These are phyloP conservation scores for Aureobasidium sp. DNA, from an alignment of 2,329 filamentous ascomycete genomes.

Conservation along the genomic window DNA sequence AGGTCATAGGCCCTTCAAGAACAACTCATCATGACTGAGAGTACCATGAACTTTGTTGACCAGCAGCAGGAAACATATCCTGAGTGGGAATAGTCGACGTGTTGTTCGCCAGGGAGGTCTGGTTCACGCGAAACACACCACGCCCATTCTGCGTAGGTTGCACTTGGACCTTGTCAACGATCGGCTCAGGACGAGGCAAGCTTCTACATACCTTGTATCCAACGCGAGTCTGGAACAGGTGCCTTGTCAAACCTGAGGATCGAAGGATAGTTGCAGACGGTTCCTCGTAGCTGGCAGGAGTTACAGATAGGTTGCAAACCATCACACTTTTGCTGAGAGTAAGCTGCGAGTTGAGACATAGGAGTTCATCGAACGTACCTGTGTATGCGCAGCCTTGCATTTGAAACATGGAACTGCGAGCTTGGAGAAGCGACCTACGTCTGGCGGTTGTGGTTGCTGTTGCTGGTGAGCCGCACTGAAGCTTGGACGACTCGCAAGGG, in stretches of 20 bases:
- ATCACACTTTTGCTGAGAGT: slow-evolving; percentile 3
- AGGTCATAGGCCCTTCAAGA: neutral
- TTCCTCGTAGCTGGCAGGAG: slow-evolving; percentile 8
- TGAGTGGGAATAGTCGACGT: neutral
- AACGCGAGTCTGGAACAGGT: slow-evolving; percentile 10
- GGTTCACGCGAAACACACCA: slow-evolving; percentile 10
- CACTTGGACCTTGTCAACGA: neutral
- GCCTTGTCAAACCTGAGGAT: slow-evolving; percentile 14
- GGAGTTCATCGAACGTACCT: neutral
- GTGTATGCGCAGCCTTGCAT: slow-evolving; percentile 11
- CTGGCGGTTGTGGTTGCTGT: neutral
- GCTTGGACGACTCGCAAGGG: neutral
- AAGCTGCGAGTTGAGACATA: neutral
- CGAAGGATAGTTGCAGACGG: slow-evolving; percentile 14
- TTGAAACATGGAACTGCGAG: slow-evolving; percentile 13
- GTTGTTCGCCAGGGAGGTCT: neutral
- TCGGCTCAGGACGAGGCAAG: neutral
- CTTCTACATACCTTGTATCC: slow-evolving; percentile 6
- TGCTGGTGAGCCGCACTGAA: neutral
- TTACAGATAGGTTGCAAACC: slow-evolving; percentile 11
- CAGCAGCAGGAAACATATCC: neutral
- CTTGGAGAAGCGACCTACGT: slow-evolving; percentile 15
- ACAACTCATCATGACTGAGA: neutral
- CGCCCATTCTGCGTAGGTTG: slow-evolving; percentile 1
- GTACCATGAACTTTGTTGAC: neutral